Base-by-base conservation (phyloP, 2,329 filamentous ascomycete species). In the Pseudopithomyces chartarum region DNA sequence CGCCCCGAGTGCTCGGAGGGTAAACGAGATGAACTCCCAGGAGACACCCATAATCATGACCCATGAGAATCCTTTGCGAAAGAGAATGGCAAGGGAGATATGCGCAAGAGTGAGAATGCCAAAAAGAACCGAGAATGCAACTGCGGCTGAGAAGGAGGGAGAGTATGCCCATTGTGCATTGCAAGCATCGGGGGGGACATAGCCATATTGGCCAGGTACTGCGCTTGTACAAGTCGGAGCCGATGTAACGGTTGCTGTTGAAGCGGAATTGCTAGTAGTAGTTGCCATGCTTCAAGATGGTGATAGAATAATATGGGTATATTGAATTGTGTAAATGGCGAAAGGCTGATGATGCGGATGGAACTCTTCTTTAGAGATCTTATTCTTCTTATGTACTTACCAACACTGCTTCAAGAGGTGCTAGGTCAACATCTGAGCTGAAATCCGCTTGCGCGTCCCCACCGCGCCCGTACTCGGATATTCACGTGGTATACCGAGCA, bases 1-100 rank as follows among this genome's bases (percentile, higher is more conserved):
- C 2, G 80, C 76, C 15, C 73, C 74, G 1, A 80, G 60, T 0
- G 75, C 64, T 26, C 80, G 78, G 17, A 79, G 61, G 6, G 77
- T 58, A 60, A 79, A 82, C 10, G 74, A 73, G 1, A 66, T 62
- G n/a, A 75, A 63, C 61, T 83, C 79, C 79, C 79, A 82, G 0
- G 63, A 23, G 2, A 64, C 62, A 8, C 76, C 80, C 69, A 81
- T 78, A 40, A 80, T 73, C 10, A 83, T 73, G 3, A 81, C 76
- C 77, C 75, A 79, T 38, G 69, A 76, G 58, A 79, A 79, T 15
- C 58, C 57, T 55, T 79, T 67, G 33, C 63, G 65, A 61, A 64
- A 65, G 5, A 55, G 17, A 32, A 71, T 46, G 13, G 68, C 68
- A 22, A 64, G 61, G 32, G 23, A 38, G 11, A 66, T 43, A 40